These are phyloP conservation scores for Pythium aristosporum DNA, from an alignment of 352 stramenopile species.

Conservation along the genomic window DNA sequence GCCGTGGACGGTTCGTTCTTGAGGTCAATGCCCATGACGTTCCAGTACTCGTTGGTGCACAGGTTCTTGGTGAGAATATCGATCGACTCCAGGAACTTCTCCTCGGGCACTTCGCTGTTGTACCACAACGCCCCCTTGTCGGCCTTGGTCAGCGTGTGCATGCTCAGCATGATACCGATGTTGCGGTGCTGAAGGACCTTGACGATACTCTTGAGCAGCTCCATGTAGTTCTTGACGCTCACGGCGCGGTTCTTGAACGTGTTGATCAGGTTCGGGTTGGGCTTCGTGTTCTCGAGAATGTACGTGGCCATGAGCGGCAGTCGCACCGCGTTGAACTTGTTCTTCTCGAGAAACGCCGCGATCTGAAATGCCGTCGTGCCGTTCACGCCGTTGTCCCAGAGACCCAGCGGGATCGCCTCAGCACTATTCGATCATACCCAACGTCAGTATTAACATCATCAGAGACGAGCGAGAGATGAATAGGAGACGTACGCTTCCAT, in stretches of 20 bases:
- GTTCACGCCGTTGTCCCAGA: constrained; percentile 62
- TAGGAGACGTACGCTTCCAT: constrained; percentile 59
- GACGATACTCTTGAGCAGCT: constrained; percentile 42
- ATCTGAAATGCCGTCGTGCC: constrained; percentile 71
- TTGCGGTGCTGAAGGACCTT: constrained; percentile 40
- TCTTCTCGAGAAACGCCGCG: constrained; percentile 55
- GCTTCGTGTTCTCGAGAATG: constrained; percentile 36
- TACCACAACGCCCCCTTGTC: constrained; percentile 40
- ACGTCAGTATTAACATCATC: neutral
- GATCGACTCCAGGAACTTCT: constrained; percentile 30
- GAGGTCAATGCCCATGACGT: constrained; percentile 72
- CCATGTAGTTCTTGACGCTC: constrained; percentile 37
- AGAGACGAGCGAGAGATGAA: neutral
- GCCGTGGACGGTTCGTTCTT: constrained; percentile 59
- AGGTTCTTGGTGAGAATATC: constrained; percentile 40
- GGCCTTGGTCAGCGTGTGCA: constrained; percentile 36
- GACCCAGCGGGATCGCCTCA: constrained; percentile 48
- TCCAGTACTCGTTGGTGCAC: constrained; percentile 66
- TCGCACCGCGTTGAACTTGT: constrained; percentile 80
- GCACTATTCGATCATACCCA: constrained; percentile 18
- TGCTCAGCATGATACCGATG: constrained; percentile 41
- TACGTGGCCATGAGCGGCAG: constrained; percentile 59
- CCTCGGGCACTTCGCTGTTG: constrained; percentile 16
- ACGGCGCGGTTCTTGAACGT: constrained; percentile 56
- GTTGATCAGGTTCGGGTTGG: constrained; percentile 37